phyloP scores from a whole-genome alignment of 2,329 filamentous ascomycete genomes.

The Cucurbitaria berberidis region DNA sequence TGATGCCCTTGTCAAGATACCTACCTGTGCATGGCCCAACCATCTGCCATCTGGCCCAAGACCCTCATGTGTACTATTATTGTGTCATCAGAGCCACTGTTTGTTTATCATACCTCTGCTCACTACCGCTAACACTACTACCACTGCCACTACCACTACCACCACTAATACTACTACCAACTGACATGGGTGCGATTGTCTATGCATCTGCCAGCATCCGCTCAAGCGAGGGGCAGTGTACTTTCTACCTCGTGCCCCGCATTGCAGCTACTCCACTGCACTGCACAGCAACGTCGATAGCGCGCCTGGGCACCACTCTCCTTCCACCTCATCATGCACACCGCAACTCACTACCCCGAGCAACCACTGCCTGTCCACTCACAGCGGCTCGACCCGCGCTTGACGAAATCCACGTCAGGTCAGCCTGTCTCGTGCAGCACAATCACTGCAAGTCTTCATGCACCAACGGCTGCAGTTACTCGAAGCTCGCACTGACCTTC shows the following conservation, averaged over 20 bases:
- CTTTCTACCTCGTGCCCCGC: constrained; percentile 17
- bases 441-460: constrained; percentile 5
- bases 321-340: constrained; percentile 24
- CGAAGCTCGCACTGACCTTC: constrained; percentile 16
- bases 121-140: too few species aligned
- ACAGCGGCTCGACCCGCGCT: constrained; percentile 10
- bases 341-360: constrained; percentile 19
- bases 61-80: too few species aligned
- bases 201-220: neutral
- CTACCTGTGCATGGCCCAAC: too few species aligned
- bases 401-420: neutral
- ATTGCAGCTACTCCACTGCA: too few species aligned
- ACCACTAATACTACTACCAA: too few species aligned
- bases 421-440: constrained; percentile 6
- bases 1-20: too few species aligned
- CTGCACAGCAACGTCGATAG: constrained; percentile 10
- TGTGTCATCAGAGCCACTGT: neutral
- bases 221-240: constrained; percentile 13
- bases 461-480: constrained; percentile 11
- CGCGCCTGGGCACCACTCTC: constrained; percentile 7
- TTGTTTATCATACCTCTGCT: neutral
- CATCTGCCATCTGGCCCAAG: too few species aligned
- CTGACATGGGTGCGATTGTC: too few species aligned
- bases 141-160: too few species aligned
- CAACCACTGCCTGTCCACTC: constrained; percentile 9